These are phyloP conservation scores for Moniliophthora roreri DNA, from an alignment of 1,284 basidiomycete species.

Conservation along the genomic window DNA sequence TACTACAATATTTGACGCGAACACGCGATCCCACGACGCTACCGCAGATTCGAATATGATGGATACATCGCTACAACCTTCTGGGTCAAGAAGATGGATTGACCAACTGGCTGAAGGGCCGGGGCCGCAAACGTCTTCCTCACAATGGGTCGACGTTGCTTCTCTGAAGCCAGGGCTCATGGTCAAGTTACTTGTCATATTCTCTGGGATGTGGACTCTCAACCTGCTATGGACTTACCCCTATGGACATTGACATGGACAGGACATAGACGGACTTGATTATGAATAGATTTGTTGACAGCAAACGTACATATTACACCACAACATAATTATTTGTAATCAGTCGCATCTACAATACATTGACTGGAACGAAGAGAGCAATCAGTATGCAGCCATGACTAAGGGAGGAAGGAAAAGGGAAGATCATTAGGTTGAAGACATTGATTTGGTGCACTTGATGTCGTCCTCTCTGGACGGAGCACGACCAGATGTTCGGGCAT, in stretches of 20 bases:
- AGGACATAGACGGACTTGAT: background rate
- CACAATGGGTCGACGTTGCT: background rate
- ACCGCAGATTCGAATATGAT: background rate
- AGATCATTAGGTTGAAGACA: constrained; percentile 46
- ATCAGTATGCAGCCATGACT: background rate
- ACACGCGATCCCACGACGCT: background rate
- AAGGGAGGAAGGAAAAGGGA: background rate
- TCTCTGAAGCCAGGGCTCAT: constrained; percentile 28
- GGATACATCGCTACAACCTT: constrained; percentile 23
- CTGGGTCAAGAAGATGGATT: constrained; percentile 48
- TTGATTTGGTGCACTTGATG: constrained; percentile 23
- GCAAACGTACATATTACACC: constrained; percentile 1
- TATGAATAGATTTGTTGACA: background rate
- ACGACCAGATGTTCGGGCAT: constrained; percentile 13
- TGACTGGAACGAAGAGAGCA: background rate
- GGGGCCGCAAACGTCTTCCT: background rate
- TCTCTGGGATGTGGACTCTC: constrained; percentile 51
- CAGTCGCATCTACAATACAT: too few species aligned
- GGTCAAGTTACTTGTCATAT: constrained; percentile 34
- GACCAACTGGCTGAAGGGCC: constrained; percentile 48
- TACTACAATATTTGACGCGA: too few species aligned
- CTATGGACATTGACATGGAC: constrained; percentile 5
- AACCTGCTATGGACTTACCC: constrained; percentile 56
- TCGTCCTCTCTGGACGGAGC: constrained; percentile 21
- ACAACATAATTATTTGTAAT: background rate